Evolutionary conservation across 2,329 filamentous ascomycete species (phyloP).

Genomic region (Colletotrichum cordylinicola): DNA sequence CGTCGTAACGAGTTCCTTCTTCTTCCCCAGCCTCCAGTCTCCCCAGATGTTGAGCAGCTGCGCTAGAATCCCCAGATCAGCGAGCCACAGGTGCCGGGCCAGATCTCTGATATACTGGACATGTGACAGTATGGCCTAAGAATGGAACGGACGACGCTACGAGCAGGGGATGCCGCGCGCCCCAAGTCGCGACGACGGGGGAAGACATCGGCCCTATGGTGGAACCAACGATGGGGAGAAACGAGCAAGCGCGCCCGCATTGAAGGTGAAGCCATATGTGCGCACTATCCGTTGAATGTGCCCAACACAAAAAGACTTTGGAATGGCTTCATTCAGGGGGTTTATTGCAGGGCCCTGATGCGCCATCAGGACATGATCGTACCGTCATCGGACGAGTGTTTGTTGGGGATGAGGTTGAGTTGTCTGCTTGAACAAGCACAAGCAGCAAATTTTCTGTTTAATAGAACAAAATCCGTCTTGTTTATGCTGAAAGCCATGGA

Average conservation of each 20-base stretch:
- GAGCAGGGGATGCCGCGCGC: background rate
- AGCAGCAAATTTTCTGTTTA: background rate
- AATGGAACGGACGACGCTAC: background rate
- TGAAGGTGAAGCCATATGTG: background rate
- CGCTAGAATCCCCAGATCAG: background rate
- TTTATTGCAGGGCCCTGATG: background rate
- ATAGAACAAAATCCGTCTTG: background rate
- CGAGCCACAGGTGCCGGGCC: background rate
- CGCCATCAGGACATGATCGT: background rate
- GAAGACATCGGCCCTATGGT: constrained; percentile 11
- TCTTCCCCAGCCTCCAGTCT: background rate
- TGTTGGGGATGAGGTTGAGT: background rate
- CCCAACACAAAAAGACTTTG: background rate
- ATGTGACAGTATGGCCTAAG: background rate
- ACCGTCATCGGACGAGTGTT: background rate
- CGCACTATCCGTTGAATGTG: background rate
- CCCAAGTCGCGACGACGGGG: background rate
- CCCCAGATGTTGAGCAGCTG: background rate
- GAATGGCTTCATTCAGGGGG: background rate
- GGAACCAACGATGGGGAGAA: background rate
- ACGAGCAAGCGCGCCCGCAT: background rate
- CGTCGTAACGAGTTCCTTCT: background rate
- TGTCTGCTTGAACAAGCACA: background rate
- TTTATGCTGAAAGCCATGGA: background rate
- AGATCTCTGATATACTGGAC: background rate